phyloP scores from a whole-genome alignment of 768 basidiomycete species.

The Suillus clintonianus region DNA sequence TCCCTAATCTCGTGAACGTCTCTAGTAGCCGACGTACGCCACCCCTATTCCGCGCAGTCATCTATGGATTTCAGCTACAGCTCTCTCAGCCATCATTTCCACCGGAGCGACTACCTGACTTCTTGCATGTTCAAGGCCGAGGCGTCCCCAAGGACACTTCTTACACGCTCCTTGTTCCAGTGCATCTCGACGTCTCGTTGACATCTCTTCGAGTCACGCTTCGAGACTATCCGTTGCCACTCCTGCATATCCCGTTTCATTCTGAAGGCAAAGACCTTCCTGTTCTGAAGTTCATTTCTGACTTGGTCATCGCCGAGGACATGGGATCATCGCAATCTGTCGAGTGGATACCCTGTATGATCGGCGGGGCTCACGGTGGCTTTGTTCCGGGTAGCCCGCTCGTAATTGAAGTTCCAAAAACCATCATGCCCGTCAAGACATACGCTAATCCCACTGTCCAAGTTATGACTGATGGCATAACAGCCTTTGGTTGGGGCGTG shows the following conservation, averaged over 20 bases:
- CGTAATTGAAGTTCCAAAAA: conserved; percentile 74
- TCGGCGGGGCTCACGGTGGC: conserved; percentile 60
- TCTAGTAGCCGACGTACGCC: conserved; percentile 40
- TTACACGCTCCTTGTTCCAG: conserved; percentile 80
- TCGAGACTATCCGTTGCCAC: conserved; percentile 87
- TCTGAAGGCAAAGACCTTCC: conserved; percentile 33
- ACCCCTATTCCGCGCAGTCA: conserved; percentile 69
- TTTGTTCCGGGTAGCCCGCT: conserved; percentile 54
- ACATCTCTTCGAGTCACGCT: conserved; percentile 61
- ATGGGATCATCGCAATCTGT: conserved; percentile 68
- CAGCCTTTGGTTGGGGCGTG: conserved; percentile 85
- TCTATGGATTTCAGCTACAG: conserved; percentile 59
- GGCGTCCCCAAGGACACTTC: conserved; percentile 69
- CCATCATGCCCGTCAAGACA: conserved; percentile 93
- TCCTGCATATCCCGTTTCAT: conserved; percentile 69
- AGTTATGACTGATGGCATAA: conserved; percentile 63
- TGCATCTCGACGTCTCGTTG: conserved; percentile 74
- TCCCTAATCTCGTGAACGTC: conserved; percentile 48
- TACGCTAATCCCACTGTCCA: conserved; percentile 77
- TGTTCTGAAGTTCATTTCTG: conserved; percentile 68
- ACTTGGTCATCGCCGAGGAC: conserved; percentile 88
- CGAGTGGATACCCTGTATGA: conserved; percentile 68
- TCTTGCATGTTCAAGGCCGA: conserved; percentile 64
- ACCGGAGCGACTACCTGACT: conserved; percentile 53
- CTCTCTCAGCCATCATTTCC: conserved; percentile 64